Percentiles rank a stretch among this genome's conserved stretches.
These are phyloP conservation scores for Pyricularia pennisetigena DNA, from an alignment of 2,329 filamentous ascomycete species.

Conservation along the genomic window DNA sequence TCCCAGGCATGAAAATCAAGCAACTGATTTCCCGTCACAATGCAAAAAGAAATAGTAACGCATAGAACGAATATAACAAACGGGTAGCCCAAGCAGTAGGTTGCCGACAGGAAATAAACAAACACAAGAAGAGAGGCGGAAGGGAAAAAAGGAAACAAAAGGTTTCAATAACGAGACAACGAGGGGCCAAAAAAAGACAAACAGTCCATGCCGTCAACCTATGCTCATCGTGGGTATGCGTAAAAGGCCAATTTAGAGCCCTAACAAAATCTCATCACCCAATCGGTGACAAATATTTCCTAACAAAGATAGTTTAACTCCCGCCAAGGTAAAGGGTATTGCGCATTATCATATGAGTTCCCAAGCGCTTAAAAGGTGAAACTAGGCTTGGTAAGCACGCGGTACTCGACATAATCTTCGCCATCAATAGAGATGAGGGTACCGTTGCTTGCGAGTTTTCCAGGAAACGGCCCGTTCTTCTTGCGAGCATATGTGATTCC, in stretches of 20 bases:
- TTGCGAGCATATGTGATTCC: constrained; percentile 56
- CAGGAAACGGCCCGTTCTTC: constrained; percentile 47
- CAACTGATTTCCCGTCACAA: not conserved
- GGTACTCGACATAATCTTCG: constrained; percentile 58
- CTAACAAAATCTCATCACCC: not conserved
- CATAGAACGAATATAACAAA: not conserved
- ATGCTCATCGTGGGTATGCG: too few species aligned
- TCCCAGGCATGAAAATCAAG: not conserved
- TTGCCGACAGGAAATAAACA: too few species aligned
- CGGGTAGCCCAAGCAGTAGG: not conserved
- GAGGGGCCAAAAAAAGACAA: too few species aligned
- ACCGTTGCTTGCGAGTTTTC: constrained; percentile 53
- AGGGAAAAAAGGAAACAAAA: too few species aligned
- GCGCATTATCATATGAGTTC: too few species aligned
- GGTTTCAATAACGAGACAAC: too few species aligned
- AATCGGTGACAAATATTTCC: not conserved
- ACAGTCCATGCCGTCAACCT: too few species aligned
- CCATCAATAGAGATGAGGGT: constrained; percentile 55
- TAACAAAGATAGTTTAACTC: not conserved
- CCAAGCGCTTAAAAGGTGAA: constrained; percentile 36
- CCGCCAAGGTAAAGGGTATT: not conserved
- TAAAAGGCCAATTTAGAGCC: not conserved
- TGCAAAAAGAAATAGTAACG: not conserved
- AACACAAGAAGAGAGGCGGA: too few species aligned
- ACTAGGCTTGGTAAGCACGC: constrained; percentile 52